A percentile compares a stretch with the other conserved stretches of the same genome.
These are phyloP conservation scores for Crithidia acanthocephali DNA, from an alignment of 208 protist genomes.

Conservation along the genomic window DNA sequence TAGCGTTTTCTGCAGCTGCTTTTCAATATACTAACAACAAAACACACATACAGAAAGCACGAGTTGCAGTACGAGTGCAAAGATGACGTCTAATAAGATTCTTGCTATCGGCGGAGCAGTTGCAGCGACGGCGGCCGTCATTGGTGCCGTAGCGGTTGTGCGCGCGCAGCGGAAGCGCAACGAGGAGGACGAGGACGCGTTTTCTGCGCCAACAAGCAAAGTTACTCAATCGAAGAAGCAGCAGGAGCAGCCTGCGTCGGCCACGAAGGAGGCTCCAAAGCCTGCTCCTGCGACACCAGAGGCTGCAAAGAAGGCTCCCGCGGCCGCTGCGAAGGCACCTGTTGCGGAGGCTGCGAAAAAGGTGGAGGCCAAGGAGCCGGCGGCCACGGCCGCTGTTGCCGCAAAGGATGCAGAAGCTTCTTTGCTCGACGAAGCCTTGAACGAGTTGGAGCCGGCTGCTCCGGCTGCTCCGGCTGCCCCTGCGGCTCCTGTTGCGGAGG, in stretches of 20 bases:
- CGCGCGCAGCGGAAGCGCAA: slow-evolving; percentile 13
- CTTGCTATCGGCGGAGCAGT: slow-evolving; percentile 21
- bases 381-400: not conserved
- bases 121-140: slow-evolving; percentile 27
- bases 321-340: not conserved
- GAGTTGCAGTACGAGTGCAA: too few species aligned
- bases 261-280: not conserved
- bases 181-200: slow-evolving; percentile 37
- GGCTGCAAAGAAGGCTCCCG: not conserved
- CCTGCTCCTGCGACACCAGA: not conserved
- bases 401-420: slow-evolving; percentile 12
- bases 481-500: not conserved
- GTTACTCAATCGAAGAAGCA: slow-evolving; percentile 21
- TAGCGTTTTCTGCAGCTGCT: too few species aligned
- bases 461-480: slow-evolving; percentile 5
- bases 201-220: slow-evolving; percentile 21
- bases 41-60: too few species aligned
- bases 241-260: not conserved
- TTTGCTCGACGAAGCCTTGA: slow-evolving; percentile 35
- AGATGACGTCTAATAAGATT: slow-evolving; percentile 33
- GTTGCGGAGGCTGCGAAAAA: not conserved
- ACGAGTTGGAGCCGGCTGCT: slow-evolving; percentile 22
- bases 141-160: slow-evolving; percentile 21
- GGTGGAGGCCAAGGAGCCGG: not conserved
- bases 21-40: too few species aligned